Conservation (phyloP, 192 early-diverging fungal genomes). For the Backusella liffmaniae region DNA sequence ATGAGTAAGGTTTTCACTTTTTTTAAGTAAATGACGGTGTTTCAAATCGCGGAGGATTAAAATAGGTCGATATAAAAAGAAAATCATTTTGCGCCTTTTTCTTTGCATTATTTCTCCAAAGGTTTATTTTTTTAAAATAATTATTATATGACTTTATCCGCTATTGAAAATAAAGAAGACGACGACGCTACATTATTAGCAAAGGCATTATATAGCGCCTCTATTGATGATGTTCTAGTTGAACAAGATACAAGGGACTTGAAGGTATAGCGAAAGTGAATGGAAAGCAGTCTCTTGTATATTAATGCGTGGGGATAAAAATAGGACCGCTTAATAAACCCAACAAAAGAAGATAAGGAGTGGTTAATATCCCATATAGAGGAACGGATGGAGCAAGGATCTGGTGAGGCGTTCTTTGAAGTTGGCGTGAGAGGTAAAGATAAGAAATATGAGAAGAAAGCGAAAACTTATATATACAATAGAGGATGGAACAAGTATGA, state of each 20-base stretch:
- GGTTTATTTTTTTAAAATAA: neutral
- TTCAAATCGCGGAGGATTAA: neutral
- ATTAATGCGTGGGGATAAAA: neutral
- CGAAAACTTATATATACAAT: neutral
- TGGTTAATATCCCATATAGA: constrained; percentile 43
- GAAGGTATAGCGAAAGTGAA: neutral
- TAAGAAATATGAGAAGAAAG: neutral
- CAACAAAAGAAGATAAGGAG: constrained; percentile 42
- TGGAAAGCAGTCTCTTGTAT: no score
- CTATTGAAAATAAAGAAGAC: neutral
- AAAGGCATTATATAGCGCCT: constrained; percentile 1
- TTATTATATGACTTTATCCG: neutral
- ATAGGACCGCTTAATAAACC: constrained; percentile 50
- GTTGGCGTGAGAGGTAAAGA: constrained; percentile 66
- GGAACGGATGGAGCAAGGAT: constrained; percentile 51
- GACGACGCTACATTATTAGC: constrained; percentile 14
- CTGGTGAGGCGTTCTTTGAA: constrained; percentile 79
- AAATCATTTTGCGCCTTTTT: neutral
- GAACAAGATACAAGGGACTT: neutral
- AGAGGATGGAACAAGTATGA: constrained; percentile 76
- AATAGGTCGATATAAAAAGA: neutral
- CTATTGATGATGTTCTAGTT: neutral
- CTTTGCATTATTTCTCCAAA: constrained; percentile 1
- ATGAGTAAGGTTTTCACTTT: neutral
- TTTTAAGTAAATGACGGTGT: neutral